These are phyloP conservation scores for Solioccasus polychromus DNA, from an alignment of 768 basidiomycete genomes.

Conservation along the genomic window DNA sequence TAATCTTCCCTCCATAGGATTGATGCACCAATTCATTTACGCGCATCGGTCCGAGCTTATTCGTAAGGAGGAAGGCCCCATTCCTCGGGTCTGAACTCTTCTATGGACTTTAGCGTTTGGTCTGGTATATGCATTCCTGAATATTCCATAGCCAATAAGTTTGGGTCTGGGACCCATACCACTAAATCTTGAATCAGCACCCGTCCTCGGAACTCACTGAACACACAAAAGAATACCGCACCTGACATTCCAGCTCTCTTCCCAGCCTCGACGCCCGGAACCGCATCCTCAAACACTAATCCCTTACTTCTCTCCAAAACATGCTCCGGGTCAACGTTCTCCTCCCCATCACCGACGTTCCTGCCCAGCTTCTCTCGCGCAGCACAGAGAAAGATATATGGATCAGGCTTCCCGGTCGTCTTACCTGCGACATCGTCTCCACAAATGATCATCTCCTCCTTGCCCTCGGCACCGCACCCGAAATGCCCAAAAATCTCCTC, in stretches of 20 bases:
- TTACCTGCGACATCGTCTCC: constrained; percentile 60
- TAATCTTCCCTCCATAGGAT: constrained; percentile 15
- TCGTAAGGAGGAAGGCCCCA: constrained; percentile 80
- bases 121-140: constrained; percentile 53
- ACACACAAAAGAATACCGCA: constrained; percentile 30
- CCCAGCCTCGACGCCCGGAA: constrained; percentile 75
- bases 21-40: background rate
- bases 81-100: constrained; percentile 73
- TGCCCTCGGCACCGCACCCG: constrained; percentile 17
- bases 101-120: constrained; percentile 56
- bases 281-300: constrained; percentile 80
- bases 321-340: constrained; percentile 33
- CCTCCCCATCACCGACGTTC: constrained; percentile 50
- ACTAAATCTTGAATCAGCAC: constrained; percentile 41
- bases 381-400: constrained; percentile 77
- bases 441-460: constrained; percentile 60
- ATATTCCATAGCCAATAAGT: constrained; percentile 54
- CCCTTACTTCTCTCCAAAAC: constrained; percentile 54
- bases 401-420: constrained; percentile 72
- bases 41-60: constrained; percentile 1
- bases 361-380: constrained; percentile 57
- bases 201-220: background rate
- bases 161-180: constrained; percentile 80
- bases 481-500: constrained; percentile 49
- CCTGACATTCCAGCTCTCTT: constrained; percentile 86